A percentile compares a stretch with the other conserved stretches of the same genome.
phyloP scores from a whole-genome alignment of 306 rosid genomes.

The Geum urbanum region DNA sequence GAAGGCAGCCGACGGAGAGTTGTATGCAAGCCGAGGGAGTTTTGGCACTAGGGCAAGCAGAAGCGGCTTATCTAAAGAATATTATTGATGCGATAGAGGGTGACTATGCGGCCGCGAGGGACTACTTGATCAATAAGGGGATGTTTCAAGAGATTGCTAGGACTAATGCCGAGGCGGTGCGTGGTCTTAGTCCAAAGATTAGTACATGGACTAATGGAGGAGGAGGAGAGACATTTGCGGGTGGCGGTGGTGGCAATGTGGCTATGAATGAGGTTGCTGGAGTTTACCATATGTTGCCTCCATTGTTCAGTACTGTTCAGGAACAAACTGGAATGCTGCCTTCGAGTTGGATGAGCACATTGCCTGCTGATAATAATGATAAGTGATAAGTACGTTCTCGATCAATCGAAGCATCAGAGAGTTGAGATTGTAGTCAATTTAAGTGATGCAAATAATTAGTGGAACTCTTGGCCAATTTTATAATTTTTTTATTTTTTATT shows the following conservation, averaged over 20 bases:
- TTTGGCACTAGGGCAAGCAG: slow-evolving; percentile 23
- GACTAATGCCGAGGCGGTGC: slow-evolving; percentile 22
- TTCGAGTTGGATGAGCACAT: slow-evolving; percentile 36
- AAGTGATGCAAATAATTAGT: no score
- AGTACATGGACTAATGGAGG: slow-evolving; percentile 26
- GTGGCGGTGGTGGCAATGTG: neutral
- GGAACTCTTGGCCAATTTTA: no score
- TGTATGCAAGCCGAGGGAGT: slow-evolving; percentile 30
- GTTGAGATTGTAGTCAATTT: neutral
- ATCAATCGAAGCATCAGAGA: neutral
- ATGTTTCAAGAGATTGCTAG: slow-evolving; percentile 28
- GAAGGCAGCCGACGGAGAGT: slow-evolving; percentile 24
- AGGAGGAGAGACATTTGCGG: neutral
- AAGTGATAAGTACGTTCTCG: no score
- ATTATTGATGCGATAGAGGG: slow-evolving; percentile 17
- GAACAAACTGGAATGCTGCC: slow-evolving; percentile 42
- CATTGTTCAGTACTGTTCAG: slow-evolving; percentile 35
- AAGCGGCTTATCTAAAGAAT: slow-evolving; percentile 11
- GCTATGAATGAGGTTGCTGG: slow-evolving; percentile 35
- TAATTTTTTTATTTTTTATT: no score
- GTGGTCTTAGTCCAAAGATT: slow-evolving; percentile 33
- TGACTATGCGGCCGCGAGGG: slow-evolving; percentile 19
- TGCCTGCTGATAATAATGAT: slow-evolving; percentile 15
- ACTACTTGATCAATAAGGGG: slow-evolving; percentile 18
- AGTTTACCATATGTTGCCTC: slow-evolving; percentile 36